A percentile compares a stretch with the other conserved stretches of the same genome.
phyloP scores from a whole-genome alignment of 495 filamentous ascomycete species.

The Trichoderma gamsii region DNA sequence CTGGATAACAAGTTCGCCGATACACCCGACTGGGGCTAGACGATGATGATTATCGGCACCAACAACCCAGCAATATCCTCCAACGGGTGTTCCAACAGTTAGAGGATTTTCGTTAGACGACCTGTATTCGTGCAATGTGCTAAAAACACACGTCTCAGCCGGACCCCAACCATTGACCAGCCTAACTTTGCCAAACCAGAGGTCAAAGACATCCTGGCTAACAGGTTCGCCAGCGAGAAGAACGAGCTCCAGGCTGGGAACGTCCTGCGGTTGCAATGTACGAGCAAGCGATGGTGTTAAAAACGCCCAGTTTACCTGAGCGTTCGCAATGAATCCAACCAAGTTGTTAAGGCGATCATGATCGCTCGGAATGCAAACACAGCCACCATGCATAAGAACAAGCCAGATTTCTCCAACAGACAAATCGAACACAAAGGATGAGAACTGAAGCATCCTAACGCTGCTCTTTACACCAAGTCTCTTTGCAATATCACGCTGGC shows the following conservation, averaged over 20 bases:
- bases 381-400: conserved; percentile 50
- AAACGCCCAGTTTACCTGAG: conserved; percentile 46
- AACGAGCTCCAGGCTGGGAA: conserved; percentile 40
- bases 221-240: conserved; percentile 34
- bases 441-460: conserved; percentile 55
- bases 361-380: conserved; percentile 45
- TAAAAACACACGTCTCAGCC: conserved; percentile 32
- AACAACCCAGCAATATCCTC: conserved; percentile 43
- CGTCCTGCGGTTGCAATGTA: conserved; percentile 32
- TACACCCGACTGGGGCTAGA: conserved; percentile 38
- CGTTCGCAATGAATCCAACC: conserved; percentile 35
- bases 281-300: conserved; percentile 40
- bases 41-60: conserved; percentile 41
- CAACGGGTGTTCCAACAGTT: conserved; percentile 21
- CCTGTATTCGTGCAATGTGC: conserved; percentile 21
- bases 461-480: conserved; percentile 35
- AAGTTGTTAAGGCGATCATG: conserved; percentile 34
- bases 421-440: conserved; percentile 58
- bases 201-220: conserved; percentile 12
- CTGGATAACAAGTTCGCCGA: conserved; percentile 43
- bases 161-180: conserved; percentile 52
- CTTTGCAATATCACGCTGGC: conserved; percentile 25
- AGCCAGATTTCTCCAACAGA: conserved; percentile 63
- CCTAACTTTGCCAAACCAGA: neutral
- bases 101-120: neutral